These are phyloP conservation scores for Leptomonas seymouri DNA, from an alignment of 208 protist species.

Conservation along the genomic window DNA sequence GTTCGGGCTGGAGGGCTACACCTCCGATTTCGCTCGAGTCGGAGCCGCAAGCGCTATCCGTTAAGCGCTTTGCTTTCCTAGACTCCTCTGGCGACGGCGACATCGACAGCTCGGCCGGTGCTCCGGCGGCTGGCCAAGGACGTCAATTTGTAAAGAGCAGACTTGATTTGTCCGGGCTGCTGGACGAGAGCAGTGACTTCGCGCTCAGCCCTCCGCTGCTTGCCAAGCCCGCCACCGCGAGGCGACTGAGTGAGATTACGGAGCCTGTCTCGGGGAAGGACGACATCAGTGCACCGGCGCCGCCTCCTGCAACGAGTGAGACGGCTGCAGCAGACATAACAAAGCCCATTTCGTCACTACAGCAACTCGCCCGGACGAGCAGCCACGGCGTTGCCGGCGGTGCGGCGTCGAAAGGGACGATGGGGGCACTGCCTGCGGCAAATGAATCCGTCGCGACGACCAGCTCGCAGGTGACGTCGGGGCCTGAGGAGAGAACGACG, in stretches of 20 bases:
- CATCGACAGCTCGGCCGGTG: neutral
- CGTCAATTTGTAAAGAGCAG: conserved; percentile 9
- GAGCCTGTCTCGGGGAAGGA: neutral
- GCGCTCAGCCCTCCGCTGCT: neutral
- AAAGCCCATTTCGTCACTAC: neutral
- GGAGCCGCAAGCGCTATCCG: conserved; percentile 12
- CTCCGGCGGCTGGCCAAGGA: neutral
- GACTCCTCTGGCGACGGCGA: conserved; percentile 25
- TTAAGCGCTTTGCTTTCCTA: conserved; percentile 32
- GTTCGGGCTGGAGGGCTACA: neutral
- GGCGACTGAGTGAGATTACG: neutral
- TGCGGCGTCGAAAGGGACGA: neutral
- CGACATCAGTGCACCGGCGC: neutral
- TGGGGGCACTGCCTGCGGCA: neutral
- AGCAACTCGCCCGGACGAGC: neutral
- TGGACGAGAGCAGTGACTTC: conserved; percentile 22
- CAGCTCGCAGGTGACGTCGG: neutral
- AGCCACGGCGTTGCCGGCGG: conserved; percentile 9
- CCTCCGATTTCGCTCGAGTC: neutral
- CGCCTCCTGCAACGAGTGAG: neutral
- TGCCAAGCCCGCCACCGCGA: neutral
- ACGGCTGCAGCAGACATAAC: neutral
- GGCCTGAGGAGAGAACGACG: neutral
- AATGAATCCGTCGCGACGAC: neutral
- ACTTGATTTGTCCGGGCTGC: conserved; percentile 19